A percentile compares a stretch with the other conserved stretches of the same genome.
These are phyloP conservation scores for Bathelium albidoporum DNA, from an alignment of 495 filamentous ascomycete species.

Conservation along the genomic window DNA sequence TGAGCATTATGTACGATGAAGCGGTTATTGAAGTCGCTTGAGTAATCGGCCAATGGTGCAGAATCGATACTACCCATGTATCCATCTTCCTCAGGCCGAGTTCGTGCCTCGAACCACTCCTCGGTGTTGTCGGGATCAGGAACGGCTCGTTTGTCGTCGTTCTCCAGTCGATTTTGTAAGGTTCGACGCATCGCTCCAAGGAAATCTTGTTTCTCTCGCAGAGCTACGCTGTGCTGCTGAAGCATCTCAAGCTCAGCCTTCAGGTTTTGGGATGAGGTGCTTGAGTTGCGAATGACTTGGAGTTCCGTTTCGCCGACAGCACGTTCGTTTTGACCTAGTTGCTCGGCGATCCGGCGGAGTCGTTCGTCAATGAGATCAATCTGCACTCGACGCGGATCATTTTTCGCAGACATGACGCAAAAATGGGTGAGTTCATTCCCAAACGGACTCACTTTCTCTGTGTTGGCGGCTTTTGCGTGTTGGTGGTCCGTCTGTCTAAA, in stretches of 20 bases:
- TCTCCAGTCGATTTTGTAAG: conserved; percentile 48
- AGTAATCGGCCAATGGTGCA: conserved; percentile 53
- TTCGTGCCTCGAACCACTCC: conserved; percentile 37
- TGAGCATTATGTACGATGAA: conserved; percentile 97
- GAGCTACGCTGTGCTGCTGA: conserved; percentile 55
- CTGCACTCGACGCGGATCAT: conserved; percentile 83
- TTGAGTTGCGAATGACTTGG: conserved; percentile 33
- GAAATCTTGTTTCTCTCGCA: conserved; percentile 67
- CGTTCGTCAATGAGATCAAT: conserved; percentile 72
- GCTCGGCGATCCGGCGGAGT: conserved; percentile 63
- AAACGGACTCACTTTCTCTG: conserved; percentile 70
- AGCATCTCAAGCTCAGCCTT: conserved; percentile 56
- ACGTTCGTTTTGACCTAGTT: conserved; percentile 58
- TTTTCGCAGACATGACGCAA: conserved; percentile 89
- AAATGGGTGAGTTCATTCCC: conserved; percentile 85
- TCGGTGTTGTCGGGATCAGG: conserved; percentile 38
- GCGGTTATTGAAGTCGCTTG: conserved; percentile 92
- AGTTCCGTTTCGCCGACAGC: conserved; percentile 36
- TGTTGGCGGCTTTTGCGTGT: conserved; percentile 54
- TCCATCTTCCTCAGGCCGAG: conserved; percentile 30
- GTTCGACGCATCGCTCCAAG: conserved; percentile 62
- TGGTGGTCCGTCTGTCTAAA: conserved; percentile 93
- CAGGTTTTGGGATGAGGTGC: conserved; percentile 42
- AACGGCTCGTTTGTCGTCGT: conserved; percentile 34
- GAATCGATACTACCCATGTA: conserved; percentile 33